Evolutionary conservation across 768 basidiomycete genomes (phyloP).

Genomic region (Mycena kentingensis): DNA sequence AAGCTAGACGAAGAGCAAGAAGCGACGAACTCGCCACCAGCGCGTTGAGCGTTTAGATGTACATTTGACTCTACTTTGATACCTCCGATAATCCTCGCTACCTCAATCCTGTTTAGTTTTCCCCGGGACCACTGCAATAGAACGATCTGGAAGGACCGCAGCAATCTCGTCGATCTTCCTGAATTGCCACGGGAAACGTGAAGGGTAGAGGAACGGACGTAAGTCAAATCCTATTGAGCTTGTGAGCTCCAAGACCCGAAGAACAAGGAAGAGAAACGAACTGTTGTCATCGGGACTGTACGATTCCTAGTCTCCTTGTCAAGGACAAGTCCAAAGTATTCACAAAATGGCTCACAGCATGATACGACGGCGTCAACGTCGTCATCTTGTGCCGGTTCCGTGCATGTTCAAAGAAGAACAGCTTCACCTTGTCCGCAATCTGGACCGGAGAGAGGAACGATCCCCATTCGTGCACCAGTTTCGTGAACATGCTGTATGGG

Average conservation of each 20-base stretch:
- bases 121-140: slow-evolving; percentile 26
- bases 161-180: slow-evolving; percentile 91
- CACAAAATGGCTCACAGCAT: slow-evolving; percentile 66
- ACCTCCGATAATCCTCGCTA: not conserved
- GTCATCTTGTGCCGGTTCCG: slow-evolving; percentile 99
- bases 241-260: slow-evolving; percentile 21
- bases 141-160: slow-evolving; percentile 71
- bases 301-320: slow-evolving; percentile 62
- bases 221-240: slow-evolving; percentile 80
- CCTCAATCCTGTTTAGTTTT: slow-evolving; percentile 22
- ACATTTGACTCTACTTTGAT: not conserved
- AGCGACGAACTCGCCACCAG: too few species aligned
- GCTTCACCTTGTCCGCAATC: slow-evolving; percentile 97
- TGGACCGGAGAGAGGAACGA: slow-evolving; percentile 77
- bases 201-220: slow-evolving; percentile 94
- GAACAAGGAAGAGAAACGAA: slow-evolving; percentile 32
- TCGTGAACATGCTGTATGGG: slow-evolving; percentile 96
- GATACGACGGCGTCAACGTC: slow-evolving; percentile 89
- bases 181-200: slow-evolving; percentile 96
- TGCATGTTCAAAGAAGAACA: slow-evolving; percentile 96
- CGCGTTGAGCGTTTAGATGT: too few species aligned
- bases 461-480: slow-evolving; percentile 94
- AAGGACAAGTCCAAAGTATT: slow-evolving; percentile 3
- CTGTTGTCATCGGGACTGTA: slow-evolving; percentile 97
- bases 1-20: too few species aligned